Evolutionary conservation across 805 yeast genomes (phyloP).

Genomic region (Metschnikowia borealis): DNA sequence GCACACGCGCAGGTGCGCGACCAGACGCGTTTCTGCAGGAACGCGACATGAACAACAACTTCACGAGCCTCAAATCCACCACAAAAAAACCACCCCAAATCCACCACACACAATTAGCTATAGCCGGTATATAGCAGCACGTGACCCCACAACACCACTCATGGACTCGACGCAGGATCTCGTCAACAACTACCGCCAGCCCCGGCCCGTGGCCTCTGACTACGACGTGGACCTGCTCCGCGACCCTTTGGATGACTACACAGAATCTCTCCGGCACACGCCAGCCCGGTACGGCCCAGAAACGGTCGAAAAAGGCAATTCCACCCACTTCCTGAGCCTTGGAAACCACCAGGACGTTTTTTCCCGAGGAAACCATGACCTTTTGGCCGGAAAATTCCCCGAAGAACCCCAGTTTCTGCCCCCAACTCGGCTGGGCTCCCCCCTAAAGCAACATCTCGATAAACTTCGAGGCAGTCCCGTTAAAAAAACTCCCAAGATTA

Average conservation of each 20-base stretch:
- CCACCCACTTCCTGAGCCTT: too few species aligned
- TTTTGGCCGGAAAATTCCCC: too few species aligned
- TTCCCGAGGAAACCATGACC: too few species aligned
- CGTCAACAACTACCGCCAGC: slow-evolving; percentile 8
- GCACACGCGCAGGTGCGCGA: too few species aligned
- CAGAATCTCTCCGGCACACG: not conserved
- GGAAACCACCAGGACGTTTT: slow-evolving; percentile 8
- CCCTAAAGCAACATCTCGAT: slow-evolving; percentile 9
- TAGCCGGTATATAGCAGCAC: not conserved
- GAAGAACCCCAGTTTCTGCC: slow-evolving; percentile 2
- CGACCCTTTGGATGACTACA: slow-evolving; percentile 9
- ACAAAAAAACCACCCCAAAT: too few species aligned
- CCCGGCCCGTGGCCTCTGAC: not conserved
- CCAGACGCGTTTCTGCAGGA: not conserved
- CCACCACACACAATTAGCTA: not conserved
- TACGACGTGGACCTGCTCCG: not conserved
- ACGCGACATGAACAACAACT: not conserved
- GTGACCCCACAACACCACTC: not conserved
- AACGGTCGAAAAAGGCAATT: too few species aligned
- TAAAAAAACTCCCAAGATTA: slow-evolving; percentile 3
- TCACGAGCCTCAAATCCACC: too few species aligned
- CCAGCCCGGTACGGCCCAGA: not conserved
- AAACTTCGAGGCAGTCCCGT: slow-evolving; percentile 15
- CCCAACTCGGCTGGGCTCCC: slow-evolving; percentile 10
- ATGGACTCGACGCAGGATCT: slow-evolving; percentile 14